phyloP scores from a whole-genome alignment of 805 yeast genomes.

The Schizosaccharomyces pombe region DNA sequence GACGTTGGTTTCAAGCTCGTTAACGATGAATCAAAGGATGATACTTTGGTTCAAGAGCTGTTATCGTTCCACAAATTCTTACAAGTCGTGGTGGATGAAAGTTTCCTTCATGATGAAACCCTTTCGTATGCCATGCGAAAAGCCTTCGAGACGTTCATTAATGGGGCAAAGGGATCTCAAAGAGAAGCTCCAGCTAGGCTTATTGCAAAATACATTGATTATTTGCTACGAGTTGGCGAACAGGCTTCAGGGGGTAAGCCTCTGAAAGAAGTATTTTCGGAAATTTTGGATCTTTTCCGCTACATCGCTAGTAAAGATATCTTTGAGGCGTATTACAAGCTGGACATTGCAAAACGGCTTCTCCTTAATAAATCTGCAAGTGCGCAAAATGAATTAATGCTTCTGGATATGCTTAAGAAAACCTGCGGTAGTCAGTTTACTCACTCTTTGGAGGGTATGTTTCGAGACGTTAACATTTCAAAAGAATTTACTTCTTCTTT shows the following conservation, averaged over 20 bases:
- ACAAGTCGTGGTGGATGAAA: background rate
- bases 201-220: conserved; percentile 15
- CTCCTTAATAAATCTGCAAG: conserved; percentile 25
- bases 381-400: conserved; percentile 41
- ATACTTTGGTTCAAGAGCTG: background rate
- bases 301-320: conserved; percentile 62
- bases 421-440: conserved; percentile 66
- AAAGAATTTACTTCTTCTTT: conserved; percentile 20
- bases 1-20: background rate
- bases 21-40: background rate
- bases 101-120: conserved; percentile 8
- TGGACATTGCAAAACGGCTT: conserved; percentile 64
- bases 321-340: conserved; percentile 65
- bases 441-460: conserved; percentile 65
- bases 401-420: conserved; percentile 43
- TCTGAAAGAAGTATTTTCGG: background rate
- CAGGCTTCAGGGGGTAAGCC: conserved; percentile 13
- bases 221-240: conserved; percentile 13
- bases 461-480: conserved; percentile 48
- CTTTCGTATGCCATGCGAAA: conserved; percentile 9
- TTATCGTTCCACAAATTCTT: background rate
- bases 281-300: conserved; percentile 29
- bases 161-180: conserved; percentile 7
- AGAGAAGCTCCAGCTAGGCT: conserved; percentile 13
- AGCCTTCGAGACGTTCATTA: conserved; percentile 10